Evolutionary conservation across 169 alveolate genomes (phyloP).

Genomic region (Cryptosporidium sp.): DNA sequence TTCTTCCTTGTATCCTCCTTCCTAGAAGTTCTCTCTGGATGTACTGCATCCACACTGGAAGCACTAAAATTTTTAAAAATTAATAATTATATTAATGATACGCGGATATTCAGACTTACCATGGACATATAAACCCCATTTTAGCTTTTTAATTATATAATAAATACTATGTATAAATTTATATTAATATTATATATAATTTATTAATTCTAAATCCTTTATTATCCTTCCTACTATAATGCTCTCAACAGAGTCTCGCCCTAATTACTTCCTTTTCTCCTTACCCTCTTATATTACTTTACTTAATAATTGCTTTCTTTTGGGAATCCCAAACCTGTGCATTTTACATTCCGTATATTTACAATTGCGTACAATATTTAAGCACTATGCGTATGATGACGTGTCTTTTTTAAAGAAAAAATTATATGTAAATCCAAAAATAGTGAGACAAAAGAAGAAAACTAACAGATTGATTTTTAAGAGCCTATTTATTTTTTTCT

Average conservation of each 20-base stretch:
- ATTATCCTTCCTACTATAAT: slow-evolving; percentile 11
- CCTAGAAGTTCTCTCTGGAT: background rate
- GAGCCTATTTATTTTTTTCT: too few species aligned
- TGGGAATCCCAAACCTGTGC: slow-evolving; percentile 11
- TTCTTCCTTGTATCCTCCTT: slow-evolving; percentile 21
- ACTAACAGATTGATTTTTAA: background rate
- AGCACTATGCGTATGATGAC: slow-evolving; percentile 30
- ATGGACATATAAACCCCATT: slow-evolving; percentile 72
- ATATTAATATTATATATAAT: background rate
- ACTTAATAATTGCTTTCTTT: background rate
- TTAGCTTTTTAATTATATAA: background rate
- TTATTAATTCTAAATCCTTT: slow-evolving; percentile 2
- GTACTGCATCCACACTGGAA: slow-evolving; percentile 21
- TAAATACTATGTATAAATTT: background rate
- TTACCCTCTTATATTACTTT: slow-evolving; percentile 13
- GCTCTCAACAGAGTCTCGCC: background rate
- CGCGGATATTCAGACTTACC: slow-evolving; percentile 34
- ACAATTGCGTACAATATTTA: slow-evolving; percentile 30
- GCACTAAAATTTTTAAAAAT: slow-evolving; percentile 33
- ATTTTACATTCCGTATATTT: slow-evolving; percentile 37
- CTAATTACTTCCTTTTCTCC: slow-evolving; percentile 6
- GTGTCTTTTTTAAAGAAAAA: slow-evolving; percentile 1
- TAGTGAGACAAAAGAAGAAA: background rate
- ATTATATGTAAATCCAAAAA: background rate
- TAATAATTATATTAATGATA: background rate